Evolutionary conservation across 306 rosid genomes (phyloP).

Genomic region (Lotus japonicus): DNA sequence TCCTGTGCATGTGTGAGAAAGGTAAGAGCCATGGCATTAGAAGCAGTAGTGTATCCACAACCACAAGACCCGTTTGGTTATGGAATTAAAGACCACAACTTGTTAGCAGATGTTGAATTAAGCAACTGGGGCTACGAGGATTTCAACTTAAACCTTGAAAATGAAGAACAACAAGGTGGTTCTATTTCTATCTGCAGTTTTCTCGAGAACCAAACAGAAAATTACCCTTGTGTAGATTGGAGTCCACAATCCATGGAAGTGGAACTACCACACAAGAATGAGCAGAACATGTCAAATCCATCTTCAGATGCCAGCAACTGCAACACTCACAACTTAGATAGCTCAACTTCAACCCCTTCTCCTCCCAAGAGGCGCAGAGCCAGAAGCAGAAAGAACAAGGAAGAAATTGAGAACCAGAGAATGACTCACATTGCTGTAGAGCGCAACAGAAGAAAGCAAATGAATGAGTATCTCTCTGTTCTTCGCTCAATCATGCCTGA

Average conservation of each 20-base stretch:
- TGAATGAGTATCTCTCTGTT: constrained; percentile 90
- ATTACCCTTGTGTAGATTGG: constrained; percentile 29
- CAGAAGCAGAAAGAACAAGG: constrained; percentile 61
- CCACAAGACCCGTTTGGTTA: constrained; percentile 54
- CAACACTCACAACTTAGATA: constrained; percentile 27
- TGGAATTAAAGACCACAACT: constrained; percentile 47
- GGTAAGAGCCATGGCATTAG: constrained; percentile 59
- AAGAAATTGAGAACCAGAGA: constrained; percentile 93
- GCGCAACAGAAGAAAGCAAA: constrained; percentile 86
- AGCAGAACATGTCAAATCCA: constrained; percentile 21
- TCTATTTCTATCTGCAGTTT: constrained; percentile 19
- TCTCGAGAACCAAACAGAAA: constrained; percentile 50
- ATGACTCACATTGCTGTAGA: constrained; percentile 99
- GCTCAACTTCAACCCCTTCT: constrained; percentile 9
- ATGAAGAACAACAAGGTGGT: constrained; percentile 17
- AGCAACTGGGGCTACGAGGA: constrained; percentile 18
- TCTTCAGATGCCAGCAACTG: constrained; percentile 28
- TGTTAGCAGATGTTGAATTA: constrained; percentile 24
- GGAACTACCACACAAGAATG: constrained; percentile 12
- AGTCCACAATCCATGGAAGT: constrained; percentile 28
- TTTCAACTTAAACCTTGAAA: constrained; percentile 18
- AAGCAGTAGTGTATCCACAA: constrained; percentile 68
- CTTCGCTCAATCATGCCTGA: constrained; percentile 87
- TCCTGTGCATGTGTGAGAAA: constrained; percentile 12
- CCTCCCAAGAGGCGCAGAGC: constrained; percentile 71